Evolutionary conservation across 1,139 yeast genomes (phyloP), one percentile per base, ranked within the genome.

Genomic region (Diutina ranongensis): DNA sequence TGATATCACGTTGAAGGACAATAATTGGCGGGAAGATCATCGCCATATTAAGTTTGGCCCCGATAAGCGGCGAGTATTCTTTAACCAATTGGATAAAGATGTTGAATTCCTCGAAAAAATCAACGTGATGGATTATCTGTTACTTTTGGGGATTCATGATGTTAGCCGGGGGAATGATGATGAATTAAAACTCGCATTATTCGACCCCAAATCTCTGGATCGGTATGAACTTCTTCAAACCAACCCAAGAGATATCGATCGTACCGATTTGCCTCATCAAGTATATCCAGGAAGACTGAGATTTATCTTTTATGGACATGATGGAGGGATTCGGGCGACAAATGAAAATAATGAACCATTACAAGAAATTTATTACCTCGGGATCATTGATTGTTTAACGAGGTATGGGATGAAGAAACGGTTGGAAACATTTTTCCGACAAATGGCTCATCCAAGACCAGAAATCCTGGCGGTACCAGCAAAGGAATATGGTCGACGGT

Each of bases 71-170:
- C 64, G 68, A 45, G 62, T 70, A 31, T 79, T 92, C 51, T 62
- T 85, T 38, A 63, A 70, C 15, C 98, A 94, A 61, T 65, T 94
- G 47, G 78, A 73, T 46, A 68, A 72, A 34, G 99, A 94, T 59
- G 94, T 88, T 15, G 63, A 68, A 46, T 71, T 94, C 36, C 68
- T 94, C 44, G 74, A 86, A 52, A 71, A 74, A 48, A 67, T 86
- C 51, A 87, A 87, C 55, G 89, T 86, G 33, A 94, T 94, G 99
- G 99, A 94, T 61, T 94, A 94, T 62, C 87, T 96, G 0, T 70
- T 94, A 50, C 66, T 94, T 45, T 65, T 94, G 46, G 99, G 98
- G 0, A 73, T 89, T 33, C 97, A 88, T 60, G 94, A 88, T 58
- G 69, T 80, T 48, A 69, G 70, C 45, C 69, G 71, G 53, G 83